These are phyloP conservation scores for Chrysosporium queenslandicum DNA, from an alignment of 2,329 filamentous ascomycete genomes.

Conservation along the genomic window DNA sequence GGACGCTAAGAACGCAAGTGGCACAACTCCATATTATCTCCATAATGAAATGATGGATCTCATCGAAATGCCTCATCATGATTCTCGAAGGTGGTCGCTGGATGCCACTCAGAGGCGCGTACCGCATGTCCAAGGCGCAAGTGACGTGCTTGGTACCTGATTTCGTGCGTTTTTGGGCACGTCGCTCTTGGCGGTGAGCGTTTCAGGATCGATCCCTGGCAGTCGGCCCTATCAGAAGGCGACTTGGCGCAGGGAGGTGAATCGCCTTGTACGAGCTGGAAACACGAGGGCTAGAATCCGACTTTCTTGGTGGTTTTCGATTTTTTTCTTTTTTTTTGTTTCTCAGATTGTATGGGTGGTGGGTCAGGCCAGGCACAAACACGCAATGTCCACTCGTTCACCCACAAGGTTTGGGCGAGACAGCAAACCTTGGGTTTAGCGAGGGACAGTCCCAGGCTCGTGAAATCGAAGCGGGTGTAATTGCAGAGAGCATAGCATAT, in stretches of 20 bases:
- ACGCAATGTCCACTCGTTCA: not conserved
- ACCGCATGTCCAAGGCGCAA: no score
- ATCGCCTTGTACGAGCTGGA: not conserved
- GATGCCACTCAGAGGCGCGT: no score
- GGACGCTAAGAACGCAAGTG: no score
- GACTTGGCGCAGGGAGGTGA: not conserved
- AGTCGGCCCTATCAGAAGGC: not conserved
- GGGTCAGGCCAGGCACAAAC: constrained; percentile 7
- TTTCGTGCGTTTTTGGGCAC: not conserved
- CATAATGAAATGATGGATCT: no score
- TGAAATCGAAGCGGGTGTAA: not conserved
- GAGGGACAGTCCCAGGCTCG: not conserved
- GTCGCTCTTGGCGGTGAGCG: not conserved
- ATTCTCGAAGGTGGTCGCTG: no score
- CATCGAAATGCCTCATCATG: not conserved
- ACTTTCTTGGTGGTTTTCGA: not conserved
- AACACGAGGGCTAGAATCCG: not conserved
- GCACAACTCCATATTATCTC: not conserved
- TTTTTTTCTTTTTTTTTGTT: not conserved
- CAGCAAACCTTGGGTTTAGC: not conserved
- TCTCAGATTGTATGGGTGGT: not conserved
- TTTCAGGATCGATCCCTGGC: not conserved
- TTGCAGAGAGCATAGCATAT: no score
- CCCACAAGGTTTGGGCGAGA: not conserved
- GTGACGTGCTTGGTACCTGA: no score